A percentile compares a stretch with the other conserved stretches of the same genome.
phyloP scores from a whole-genome alignment of 257 asterid genomes.

The Haberlea rhodopensis region DNA sequence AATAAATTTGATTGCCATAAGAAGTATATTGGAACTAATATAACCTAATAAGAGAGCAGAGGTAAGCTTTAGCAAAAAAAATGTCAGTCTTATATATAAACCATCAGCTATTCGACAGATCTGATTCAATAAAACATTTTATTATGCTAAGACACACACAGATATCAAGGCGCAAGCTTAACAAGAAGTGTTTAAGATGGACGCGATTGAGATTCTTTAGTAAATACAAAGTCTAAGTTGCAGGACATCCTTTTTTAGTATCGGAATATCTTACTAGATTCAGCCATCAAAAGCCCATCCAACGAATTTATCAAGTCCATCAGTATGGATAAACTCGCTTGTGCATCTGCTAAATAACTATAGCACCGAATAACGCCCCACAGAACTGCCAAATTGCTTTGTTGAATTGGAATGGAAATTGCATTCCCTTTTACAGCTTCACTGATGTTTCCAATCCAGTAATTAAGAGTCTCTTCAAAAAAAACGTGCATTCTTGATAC shows the following conservation, averaged over 20 bases:
- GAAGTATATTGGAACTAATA: slow-evolving; percentile 11
- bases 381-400: slow-evolving; percentile 53
- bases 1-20: slow-evolving; percentile 16
- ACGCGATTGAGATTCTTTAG: slow-evolving; percentile 13
- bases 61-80: neutral
- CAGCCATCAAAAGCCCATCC: slow-evolving; percentile 58
- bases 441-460: slow-evolving; percentile 48
- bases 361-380: slow-evolving; percentile 83
- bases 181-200: neutral
- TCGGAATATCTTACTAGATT: slow-evolving; percentile 50
- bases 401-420: slow-evolving; percentile 36
- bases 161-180: slow-evolving; percentile 3
- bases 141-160: neutral
- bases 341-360: slow-evolving; percentile 45
- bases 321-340: slow-evolving; percentile 44
- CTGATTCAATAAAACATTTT: neutral
- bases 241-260: slow-evolving; percentile 14
- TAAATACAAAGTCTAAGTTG: slow-evolving; percentile 14
- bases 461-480: slow-evolving; percentile 40
- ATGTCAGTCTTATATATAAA: neutral
- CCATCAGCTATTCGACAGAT: neutral
- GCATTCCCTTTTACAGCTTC: slow-evolving; percentile 35
- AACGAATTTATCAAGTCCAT: slow-evolving; percentile 64
- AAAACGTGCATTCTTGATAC: slow-evolving; percentile 40
- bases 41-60: slow-evolving; percentile 10